These are phyloP conservation scores for Reutealis trisperma DNA, from an alignment of 345 rosid genomes.

Conservation along the genomic window DNA sequence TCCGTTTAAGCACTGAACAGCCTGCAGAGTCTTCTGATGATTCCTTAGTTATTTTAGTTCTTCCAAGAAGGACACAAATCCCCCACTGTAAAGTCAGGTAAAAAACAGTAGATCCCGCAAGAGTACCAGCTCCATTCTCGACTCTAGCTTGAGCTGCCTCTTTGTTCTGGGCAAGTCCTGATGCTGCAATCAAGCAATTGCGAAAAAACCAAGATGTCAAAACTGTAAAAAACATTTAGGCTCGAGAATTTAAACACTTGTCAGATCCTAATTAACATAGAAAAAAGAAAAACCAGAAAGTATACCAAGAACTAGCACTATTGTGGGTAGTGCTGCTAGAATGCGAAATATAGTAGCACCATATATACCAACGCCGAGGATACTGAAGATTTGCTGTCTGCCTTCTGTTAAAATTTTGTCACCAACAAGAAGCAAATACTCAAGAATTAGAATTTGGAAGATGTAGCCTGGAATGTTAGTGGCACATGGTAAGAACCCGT, in stretches of 20 bases:
- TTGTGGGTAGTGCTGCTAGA: conserved; percentile 10
- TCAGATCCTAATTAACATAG: not conserved
- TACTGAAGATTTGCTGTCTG: conserved; percentile 12
- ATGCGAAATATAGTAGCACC: conserved; percentile 15
- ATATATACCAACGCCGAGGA: conserved; percentile 15
- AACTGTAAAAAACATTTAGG: too few relatives aligned
- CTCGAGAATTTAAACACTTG: not conserved
- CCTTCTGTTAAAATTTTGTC: conserved; percentile 12
- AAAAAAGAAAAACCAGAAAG: not conserved
- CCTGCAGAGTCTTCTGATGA: not conserved
- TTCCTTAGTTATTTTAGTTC: not conserved
- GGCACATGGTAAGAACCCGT: conserved; percentile 21
- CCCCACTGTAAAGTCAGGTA: conserved; percentile 21
- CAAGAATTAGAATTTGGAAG: conserved; percentile 6
- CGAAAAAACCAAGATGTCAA: too few relatives aligned
- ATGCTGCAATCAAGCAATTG: not conserved
- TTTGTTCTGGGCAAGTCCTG: conserved; percentile 10
- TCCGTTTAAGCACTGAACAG: not conserved
- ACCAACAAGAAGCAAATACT: conserved; percentile 17
- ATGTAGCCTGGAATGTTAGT: conserved; percentile 16
- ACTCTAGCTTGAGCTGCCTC: not conserved
- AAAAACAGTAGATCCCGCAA: conserved; percentile 17
- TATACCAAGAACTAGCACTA: conserved; percentile 4
- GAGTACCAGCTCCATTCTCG: conserved; percentile 4
- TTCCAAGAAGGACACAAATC: conserved; percentile 11